Conservation (phyloP, 2,329 filamentous ascomycete species). For the Dactylellina leptospora region DNA sequence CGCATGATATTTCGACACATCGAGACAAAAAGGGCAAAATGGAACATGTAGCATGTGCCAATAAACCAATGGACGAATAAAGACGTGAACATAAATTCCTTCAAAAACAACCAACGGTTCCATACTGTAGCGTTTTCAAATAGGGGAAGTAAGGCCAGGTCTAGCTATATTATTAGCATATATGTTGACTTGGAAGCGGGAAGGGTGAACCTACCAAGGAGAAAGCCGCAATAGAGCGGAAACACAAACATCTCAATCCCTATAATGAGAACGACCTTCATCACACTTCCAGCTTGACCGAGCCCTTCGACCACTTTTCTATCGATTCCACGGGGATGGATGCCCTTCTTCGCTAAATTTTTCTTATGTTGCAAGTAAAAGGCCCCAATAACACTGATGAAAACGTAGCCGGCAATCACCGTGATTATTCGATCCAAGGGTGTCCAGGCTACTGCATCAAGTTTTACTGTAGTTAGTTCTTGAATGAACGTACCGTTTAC, state of each 20-base stretch:
- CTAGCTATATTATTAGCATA: constrained; percentile 60
- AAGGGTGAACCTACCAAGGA: constrained; percentile 66
- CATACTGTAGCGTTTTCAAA: constrained; percentile 82
- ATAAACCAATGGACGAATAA: constrained; percentile 99
- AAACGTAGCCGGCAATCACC: constrained; percentile 80
- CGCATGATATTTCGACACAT: constrained; percentile 99
- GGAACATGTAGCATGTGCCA: constrained; percentile 99
- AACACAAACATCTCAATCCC: constrained; percentile 99
- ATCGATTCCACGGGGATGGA: constrained; percentile 70
- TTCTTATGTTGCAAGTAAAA: constrained; percentile 79
- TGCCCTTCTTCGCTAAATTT: constrained; percentile 60
- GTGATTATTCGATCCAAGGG: constrained; percentile 71
- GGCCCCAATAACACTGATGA: constrained; percentile 76
- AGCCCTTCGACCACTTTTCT: constrained; percentile 81
- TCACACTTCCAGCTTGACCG: constrained; percentile 91
- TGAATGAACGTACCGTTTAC: constrained; percentile 33
- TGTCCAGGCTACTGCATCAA: constrained; percentile 60
- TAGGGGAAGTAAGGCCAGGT: constrained; percentile 85
- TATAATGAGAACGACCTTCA: constrained; percentile 98
- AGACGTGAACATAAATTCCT: constrained; percentile 82
- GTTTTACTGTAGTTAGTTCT: constrained; percentile 3
- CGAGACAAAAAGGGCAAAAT: constrained; percentile 96
- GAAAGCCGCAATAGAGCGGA: constrained; percentile 89
- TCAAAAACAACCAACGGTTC: constrained; percentile 80
- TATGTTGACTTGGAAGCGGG: constrained; percentile 10